phyloP scores from a whole-genome alignment of 257 asterid species.

The Salvia hispanica region DNA sequence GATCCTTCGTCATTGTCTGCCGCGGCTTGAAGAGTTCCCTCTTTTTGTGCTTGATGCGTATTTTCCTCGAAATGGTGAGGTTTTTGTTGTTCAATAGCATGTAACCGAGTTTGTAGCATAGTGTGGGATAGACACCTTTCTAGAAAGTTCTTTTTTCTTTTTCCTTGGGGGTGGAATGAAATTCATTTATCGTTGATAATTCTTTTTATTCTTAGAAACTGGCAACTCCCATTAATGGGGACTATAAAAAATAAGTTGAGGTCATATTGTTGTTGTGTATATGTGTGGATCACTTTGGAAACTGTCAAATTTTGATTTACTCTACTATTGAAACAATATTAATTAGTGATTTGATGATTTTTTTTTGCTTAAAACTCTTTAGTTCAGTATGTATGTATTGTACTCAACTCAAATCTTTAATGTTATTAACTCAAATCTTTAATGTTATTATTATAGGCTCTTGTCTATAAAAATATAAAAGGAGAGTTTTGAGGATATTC shows the following conservation, averaged over 20 bases:
- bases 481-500: no score
- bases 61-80: slow-evolving; percentile 33
- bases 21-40: slow-evolving; percentile 29
- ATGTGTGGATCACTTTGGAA: neutral
- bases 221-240: slow-evolving; percentile 28
- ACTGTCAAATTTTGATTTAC: neutral
- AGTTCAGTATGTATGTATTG: no score
- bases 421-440: no score
- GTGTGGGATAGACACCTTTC: slow-evolving; percentile 34
- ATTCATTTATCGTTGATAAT: slow-evolving; percentile 31
- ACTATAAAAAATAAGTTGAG: slow-evolving; percentile 31
- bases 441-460: no score
- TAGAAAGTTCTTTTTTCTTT: slow-evolving; percentile 6
- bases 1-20: slow-evolving; percentile 22
- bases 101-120: slow-evolving; percentile 46
- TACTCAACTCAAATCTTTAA: no score
- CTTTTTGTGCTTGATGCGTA: slow-evolving; percentile 33
- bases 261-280: slow-evolving; percentile 19
- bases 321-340: no score
- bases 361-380: no score
- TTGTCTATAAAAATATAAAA: no score
- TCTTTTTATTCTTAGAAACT: slow-evolving; percentile 43
- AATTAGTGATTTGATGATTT: no score
- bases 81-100: slow-evolving; percentile 33
- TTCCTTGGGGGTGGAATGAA: neutral